Conservation (phyloP, 768 basidiomycete species). For the Lepiota brunneoincarnata region DNA sequence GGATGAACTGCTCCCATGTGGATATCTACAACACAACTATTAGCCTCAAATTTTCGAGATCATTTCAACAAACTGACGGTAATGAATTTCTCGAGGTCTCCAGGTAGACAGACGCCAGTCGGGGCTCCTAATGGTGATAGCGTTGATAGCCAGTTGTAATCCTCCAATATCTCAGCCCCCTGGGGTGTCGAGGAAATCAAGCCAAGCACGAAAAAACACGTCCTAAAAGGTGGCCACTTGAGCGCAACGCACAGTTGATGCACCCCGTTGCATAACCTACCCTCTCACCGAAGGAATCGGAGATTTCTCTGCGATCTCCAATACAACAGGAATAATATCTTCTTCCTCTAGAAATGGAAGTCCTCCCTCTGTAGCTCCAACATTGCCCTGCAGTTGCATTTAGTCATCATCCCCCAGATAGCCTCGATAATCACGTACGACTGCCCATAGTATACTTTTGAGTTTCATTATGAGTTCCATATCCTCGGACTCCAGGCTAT, state of each 20-base stretch:
- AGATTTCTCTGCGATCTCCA: constrained; percentile 90
- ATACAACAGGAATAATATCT: constrained; percentile 85
- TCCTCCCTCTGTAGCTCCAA: constrained; percentile 87
- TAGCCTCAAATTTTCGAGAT: not conserved
- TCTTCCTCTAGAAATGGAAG: constrained; percentile 95
- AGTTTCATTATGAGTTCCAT: constrained; percentile 81
- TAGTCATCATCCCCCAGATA: not conserved
- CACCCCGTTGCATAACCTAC: constrained; percentile 42
- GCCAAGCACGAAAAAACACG: constrained; percentile 94
- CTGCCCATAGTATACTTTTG: constrained; percentile 96
- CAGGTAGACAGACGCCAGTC: constrained; percentile 88
- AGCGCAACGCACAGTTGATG: not conserved
- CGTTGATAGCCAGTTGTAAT: constrained; percentile 92
- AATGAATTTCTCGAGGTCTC: constrained; percentile 78
- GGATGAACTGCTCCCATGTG: constrained; percentile 49
- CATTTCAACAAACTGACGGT: constrained; percentile 46
- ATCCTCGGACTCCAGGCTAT: constrained; percentile 84
- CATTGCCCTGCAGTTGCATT: constrained; percentile 68
- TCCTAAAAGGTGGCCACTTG: constrained; percentile 45
- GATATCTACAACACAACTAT: constrained; percentile 53
- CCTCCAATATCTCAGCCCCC: constrained; percentile 91
- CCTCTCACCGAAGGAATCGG: constrained; percentile 89
- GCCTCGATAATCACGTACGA: constrained; percentile 53
- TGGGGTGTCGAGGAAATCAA: constrained; percentile 88
- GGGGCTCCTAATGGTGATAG: constrained; percentile 81